Evolutionary conservation across 2,329 filamentous ascomycete species (phyloP).

Genomic region (Colletotrichum cereale): DNA sequence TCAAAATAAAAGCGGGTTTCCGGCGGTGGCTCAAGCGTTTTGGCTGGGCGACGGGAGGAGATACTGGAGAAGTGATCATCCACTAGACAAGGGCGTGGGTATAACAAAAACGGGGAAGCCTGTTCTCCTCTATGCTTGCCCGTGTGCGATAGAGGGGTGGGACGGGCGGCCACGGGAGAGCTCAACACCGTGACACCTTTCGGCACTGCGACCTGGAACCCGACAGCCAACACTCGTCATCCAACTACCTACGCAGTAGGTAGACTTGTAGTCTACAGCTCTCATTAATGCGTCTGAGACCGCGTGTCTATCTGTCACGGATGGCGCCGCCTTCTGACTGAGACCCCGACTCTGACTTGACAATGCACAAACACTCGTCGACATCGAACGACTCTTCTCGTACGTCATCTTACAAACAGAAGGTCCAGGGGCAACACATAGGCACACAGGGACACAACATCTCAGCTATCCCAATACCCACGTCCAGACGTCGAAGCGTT

Average conservation of each 20-base stretch:
- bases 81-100: constrained; percentile 28
- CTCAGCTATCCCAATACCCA: background rate
- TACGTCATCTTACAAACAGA: constrained; percentile 10
- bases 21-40: constrained; percentile 28
- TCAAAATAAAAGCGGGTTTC: constrained; percentile 7
- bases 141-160: background rate
- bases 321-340: constrained; percentile 14
- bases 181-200: constrained; percentile 1
- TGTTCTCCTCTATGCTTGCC: background rate
- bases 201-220: background rate
- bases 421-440: background rate
- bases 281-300: constrained; percentile 15
- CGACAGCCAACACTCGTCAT: background rate
- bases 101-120: constrained; percentile 12
- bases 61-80: constrained; percentile 32
- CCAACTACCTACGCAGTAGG: background rate
- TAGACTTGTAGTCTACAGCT: background rate
- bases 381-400: background rate
- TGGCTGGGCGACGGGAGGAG: constrained; percentile 39
- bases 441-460: background rate
- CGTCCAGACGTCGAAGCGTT: background rate
- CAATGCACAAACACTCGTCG: background rate
- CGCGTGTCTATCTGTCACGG: constrained; percentile 23
- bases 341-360: constrained; percentile 2
- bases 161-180: background rate